Percentiles rank a stretch among this genome's conserved stretches.
These are phyloP conservation scores for Trametes cingulata DNA, from an alignment of 768 basidiomycete species.

Conservation along the genomic window DNA sequence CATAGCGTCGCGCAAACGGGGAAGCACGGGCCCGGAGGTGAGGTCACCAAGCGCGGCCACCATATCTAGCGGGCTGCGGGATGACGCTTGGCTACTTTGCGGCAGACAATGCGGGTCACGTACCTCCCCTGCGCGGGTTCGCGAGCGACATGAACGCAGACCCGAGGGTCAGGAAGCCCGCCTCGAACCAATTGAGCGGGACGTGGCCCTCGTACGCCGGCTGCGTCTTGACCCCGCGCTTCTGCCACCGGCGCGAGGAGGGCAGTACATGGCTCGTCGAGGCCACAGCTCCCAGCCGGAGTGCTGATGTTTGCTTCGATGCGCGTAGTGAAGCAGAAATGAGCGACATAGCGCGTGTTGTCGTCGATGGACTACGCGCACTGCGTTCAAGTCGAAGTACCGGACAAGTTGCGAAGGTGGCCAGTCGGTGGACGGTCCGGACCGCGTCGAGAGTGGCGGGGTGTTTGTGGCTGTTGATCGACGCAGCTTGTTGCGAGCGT, in stretches of 20 bases:
- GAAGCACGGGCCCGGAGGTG: constrained; percentile 78
- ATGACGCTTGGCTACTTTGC: not conserved
- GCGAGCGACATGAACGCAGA: constrained; percentile 80
- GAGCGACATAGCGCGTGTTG: constrained; percentile 13
- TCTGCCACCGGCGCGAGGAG: constrained; percentile 9
- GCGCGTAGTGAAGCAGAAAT: constrained; percentile 9
- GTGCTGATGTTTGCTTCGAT: not conserved
- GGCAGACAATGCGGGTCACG: not conserved
- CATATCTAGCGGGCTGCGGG: constrained; percentile 64
- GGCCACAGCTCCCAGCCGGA: constrained; percentile 2
- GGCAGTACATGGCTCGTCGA: constrained; percentile 1
- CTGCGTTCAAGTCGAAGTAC: not conserved
- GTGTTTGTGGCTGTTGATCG: not conserved
- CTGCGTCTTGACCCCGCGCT: constrained; percentile 24
- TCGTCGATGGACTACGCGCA: not conserved
- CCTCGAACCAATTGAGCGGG: constrained; percentile 80
- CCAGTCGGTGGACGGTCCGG: not conserved
- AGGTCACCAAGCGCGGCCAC: constrained; percentile 93
- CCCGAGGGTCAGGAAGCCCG: constrained; percentile 81
- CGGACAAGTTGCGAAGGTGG: not conserved
- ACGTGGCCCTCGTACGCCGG: constrained; percentile 79
- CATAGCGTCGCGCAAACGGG: constrained; percentile 76
- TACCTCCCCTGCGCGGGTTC: constrained; percentile 85
- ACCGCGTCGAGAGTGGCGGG: not conserved
- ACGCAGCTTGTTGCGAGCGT: not conserved